Percentiles rank a stretch among this genome's conserved stretches.
Evolutionary conservation across 179 eudicot genomes (phyloP).

Genomic region (Spergularia azorica): DNA sequence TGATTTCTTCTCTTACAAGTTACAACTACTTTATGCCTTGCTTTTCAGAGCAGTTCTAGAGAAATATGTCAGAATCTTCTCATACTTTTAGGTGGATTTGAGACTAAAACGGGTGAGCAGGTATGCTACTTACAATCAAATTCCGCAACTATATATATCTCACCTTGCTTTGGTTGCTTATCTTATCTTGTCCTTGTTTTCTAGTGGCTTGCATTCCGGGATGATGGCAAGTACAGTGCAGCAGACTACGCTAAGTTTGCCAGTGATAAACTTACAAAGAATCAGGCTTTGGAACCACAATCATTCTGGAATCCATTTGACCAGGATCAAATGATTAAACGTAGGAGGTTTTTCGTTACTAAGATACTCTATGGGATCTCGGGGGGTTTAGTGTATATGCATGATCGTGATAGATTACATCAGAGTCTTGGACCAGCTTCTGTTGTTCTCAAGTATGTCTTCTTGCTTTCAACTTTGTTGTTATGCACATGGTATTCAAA

Average conservation of each 20-base stretch:
- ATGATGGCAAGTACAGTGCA: constrained; percentile 78
- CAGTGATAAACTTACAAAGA: constrained; percentile 57
- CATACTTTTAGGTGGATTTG: constrained; percentile 86
- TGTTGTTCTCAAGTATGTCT: constrained; percentile 85
- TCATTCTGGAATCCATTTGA: constrained; percentile 84
- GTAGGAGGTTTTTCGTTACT: constrained; percentile 61
- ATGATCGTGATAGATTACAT: constrained; percentile 82
- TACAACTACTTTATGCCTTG: not conserved
- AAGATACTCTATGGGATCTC: constrained; percentile 74
- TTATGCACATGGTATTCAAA: not conserved
- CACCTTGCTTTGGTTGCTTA: not conserved
- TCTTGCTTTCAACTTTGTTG: constrained; percentile 10
- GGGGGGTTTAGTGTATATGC: constrained; percentile 86
- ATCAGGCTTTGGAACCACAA: constrained; percentile 42
- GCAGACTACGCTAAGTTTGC: constrained; percentile 82
- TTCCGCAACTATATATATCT: not conserved
- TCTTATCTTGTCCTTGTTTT: constrained; percentile 19
- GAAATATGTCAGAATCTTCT: constrained; percentile 53
- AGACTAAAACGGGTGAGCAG: constrained; percentile 98
- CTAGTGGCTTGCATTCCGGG: constrained; percentile 97
- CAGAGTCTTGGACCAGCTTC: constrained; percentile 99
- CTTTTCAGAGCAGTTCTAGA: constrained; percentile 62
- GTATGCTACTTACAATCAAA: constrained; percentile 33
- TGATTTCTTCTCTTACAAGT: not conserved
- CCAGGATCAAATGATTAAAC: constrained; percentile 54